A percentile compares a stretch with the other conserved stretches of the same genome.
These are phyloP conservation scores for Phytophthora macrochlamydospora DNA, from an alignment of 352 stramenopile genomes.

Conservation along the genomic window DNA sequence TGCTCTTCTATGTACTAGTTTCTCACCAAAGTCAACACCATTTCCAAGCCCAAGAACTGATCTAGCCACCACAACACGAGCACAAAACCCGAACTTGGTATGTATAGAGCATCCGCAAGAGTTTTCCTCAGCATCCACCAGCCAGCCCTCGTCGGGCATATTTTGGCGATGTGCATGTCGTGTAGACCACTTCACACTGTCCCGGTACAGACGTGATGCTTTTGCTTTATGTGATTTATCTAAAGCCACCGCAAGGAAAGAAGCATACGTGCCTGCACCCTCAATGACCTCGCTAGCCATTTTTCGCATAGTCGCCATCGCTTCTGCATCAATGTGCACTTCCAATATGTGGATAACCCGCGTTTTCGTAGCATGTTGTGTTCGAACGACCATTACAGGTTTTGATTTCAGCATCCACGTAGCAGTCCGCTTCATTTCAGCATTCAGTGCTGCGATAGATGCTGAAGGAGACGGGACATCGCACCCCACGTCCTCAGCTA, in stretches of 20 bases:
- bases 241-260: not conserved
- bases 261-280: not conserved
- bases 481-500: constrained; percentile 1
- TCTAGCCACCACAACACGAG: constrained; percentile 4
- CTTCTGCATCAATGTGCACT: not conserved
- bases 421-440: constrained; percentile 12
- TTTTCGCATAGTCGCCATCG: not conserved
- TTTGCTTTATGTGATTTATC: constrained; percentile 4
- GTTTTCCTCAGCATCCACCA: not conserved
- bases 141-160: not conserved
- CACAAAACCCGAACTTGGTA: constrained; percentile 9
- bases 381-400: constrained; percentile 3
- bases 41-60: constrained; percentile 1
- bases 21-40: not conserved
- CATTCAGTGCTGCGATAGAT: constrained; percentile 7
- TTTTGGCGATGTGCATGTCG: not conserved
- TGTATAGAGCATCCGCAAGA: constrained; percentile 1
- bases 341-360: constrained; percentile 18
- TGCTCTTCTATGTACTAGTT: constrained; percentile 4
- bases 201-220: constrained; percentile 1
- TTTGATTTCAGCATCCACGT: constrained; percentile 17
- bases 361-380: not conserved
- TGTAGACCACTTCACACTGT: constrained; percentile 9
- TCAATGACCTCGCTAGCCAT: not conserved
- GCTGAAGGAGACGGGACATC: constrained; percentile 1